These are phyloP conservation scores for Gaeumannomyces sp. DNA, from an alignment of 2,329 filamentous ascomycete genomes.

Conservation along the genomic window DNA sequence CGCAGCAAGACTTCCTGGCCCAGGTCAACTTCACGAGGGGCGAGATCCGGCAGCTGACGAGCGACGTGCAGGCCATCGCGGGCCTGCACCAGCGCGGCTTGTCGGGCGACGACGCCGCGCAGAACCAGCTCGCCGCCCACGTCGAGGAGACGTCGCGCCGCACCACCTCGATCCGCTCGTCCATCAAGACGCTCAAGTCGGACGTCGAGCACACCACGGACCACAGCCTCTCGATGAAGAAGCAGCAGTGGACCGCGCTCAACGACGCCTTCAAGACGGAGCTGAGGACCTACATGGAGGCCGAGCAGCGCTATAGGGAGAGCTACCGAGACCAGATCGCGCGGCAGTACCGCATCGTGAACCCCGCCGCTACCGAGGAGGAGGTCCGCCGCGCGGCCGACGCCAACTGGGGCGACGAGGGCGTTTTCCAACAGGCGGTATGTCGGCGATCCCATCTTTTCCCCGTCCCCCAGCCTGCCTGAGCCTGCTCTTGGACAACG, in stretches of 20 bases:
- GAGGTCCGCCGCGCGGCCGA: slow-evolving; percentile 65
- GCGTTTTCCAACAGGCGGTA: slow-evolving; percentile 78
- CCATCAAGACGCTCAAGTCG: slow-evolving; percentile 68
- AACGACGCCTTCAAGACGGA: slow-evolving; percentile 68
- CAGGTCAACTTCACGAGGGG: slow-evolving; percentile 61
- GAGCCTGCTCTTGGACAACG: not conserved
- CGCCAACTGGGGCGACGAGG: slow-evolving; percentile 69
- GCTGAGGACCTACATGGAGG: slow-evolving; percentile 62
- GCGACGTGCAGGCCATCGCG: slow-evolving; percentile 60
- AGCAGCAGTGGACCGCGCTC: slow-evolving; percentile 61
- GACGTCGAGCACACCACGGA: slow-evolving; percentile 61
- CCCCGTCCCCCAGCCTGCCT: not conserved
- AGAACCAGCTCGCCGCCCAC: slow-evolving; percentile 58
- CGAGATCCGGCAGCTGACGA: slow-evolving; percentile 61
- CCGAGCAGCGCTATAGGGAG: slow-evolving; percentile 65
- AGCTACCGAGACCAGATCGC: slow-evolving; percentile 72
- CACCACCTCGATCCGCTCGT: slow-evolving; percentile 70
- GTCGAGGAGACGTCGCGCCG: slow-evolving; percentile 64
- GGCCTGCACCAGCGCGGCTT: slow-evolving; percentile 67
- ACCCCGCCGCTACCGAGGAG: slow-evolving; percentile 69
- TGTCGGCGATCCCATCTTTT: slow-evolving; percentile 25
- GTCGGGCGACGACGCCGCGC: slow-evolving; percentile 53
- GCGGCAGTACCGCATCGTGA: slow-evolving; percentile 75
- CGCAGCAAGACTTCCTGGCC: slow-evolving; percentile 61
- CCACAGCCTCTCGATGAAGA: slow-evolving; percentile 56